Evolutionary conservation across 1,284 basidiomycete species (phyloP).

Genomic region (Sporisorium exsertum): DNA sequence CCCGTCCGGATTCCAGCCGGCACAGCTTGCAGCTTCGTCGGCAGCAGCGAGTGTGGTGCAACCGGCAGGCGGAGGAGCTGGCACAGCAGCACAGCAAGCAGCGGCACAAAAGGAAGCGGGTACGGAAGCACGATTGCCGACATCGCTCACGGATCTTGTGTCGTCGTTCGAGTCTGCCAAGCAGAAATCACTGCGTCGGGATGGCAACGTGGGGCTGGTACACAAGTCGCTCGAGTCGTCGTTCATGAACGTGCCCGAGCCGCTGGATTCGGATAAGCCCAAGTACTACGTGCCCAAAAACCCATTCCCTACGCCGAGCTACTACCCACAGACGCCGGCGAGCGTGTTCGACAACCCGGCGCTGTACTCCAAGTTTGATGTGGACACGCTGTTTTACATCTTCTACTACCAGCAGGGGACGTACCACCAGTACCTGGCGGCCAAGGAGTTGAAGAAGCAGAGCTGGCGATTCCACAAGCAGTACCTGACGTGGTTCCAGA

Average conservation of each 20-base stretch:
- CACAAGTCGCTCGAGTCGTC: slow-evolving; percentile 92
- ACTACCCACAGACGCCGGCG: slow-evolving; percentile 92
- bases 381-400: slow-evolving; percentile 98
- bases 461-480: slow-evolving; percentile 99
- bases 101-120: slow-evolving; percentile 57
- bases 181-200: slow-evolving; percentile 89
- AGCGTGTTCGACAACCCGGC: slow-evolving; percentile 84
- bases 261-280: slow-evolving; percentile 77
- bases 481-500: slow-evolving; percentile 99
- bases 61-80: slow-evolving; percentile 56
- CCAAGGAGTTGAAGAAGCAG: slow-evolving; percentile 95
- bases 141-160: slow-evolving; percentile 89
- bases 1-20: slow-evolving; percentile 49
- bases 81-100: slow-evolving; percentile 48
- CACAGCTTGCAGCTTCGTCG: slow-evolving; percentile 69
- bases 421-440: slow-evolving; percentile 97
- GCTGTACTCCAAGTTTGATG: slow-evolving; percentile 91
- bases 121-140: slow-evolving; percentile 73
- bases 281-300: slow-evolving; percentile 96
- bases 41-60: slow-evolving; percentile 69
- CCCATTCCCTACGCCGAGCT: slow-evolving; percentile 88
- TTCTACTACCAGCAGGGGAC: slow-evolving; percentile 98
- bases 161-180: slow-evolving; percentile 92
- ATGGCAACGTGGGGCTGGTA: slow-evolving; percentile 78
- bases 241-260: slow-evolving; percentile 87